Percentiles rank a stretch among this genome's conserved stretches.
These are phyloP conservation scores for Gracilaria caudata DNA, from an alignment of 23 red algal species.

Conservation along the genomic window DNA sequence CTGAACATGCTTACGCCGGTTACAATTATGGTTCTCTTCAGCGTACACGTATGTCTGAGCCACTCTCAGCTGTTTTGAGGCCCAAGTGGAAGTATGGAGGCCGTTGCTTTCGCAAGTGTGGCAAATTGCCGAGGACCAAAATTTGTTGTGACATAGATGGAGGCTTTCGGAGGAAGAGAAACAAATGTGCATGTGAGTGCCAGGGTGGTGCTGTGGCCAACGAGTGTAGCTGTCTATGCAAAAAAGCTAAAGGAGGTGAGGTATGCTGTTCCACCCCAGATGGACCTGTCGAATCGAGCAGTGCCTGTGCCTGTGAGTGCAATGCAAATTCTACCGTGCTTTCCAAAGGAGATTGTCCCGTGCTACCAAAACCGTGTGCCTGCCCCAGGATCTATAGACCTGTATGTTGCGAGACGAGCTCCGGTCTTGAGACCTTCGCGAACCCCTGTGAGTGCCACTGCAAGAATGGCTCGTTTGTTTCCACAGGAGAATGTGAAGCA, in stretches of 20 bases:
- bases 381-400: not conserved
- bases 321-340: not conserved
- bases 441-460: not conserved
- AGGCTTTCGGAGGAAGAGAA: not conserved
- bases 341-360: not conserved
- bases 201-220: not conserved
- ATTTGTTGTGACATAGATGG: not conserved
- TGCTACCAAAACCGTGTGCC: not conserved
- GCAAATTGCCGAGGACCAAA: not conserved
- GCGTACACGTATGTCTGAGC: not conserved
- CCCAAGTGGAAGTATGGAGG: constrained; percentile 1
- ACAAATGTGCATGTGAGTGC: not conserved
- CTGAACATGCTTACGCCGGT: not conserved
- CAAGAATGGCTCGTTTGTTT: not conserved
- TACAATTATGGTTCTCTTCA: not conserved
- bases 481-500: not conserved
- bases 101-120: constrained; percentile 13
- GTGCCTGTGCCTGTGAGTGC: no score
- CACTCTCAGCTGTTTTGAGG: not conserved
- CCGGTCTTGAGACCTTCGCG: not conserved
- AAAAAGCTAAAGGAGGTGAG: no score
- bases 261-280: no score
- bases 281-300: no score
- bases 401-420: not conserved
- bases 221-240: not conserved